Conservation (phyloP, 108 stramenopile genomes). For the Pelagomonas calceolata region DNA sequence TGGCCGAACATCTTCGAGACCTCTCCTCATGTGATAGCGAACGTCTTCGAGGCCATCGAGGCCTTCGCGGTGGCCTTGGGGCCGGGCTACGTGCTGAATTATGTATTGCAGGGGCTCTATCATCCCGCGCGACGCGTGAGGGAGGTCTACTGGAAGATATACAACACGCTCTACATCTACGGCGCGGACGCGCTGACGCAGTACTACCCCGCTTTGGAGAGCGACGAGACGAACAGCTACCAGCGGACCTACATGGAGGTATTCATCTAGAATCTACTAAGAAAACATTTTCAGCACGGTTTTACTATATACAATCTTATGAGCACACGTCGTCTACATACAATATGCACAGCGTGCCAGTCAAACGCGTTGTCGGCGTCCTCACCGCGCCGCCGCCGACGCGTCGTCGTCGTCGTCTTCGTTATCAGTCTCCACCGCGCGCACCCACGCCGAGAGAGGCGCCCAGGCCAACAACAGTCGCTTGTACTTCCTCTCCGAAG, state of each 20-base stretch:
- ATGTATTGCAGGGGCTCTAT: constrained; percentile 88
- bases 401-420: too few species aligned
- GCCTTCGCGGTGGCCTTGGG: constrained; percentile 90
- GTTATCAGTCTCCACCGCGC: too few species aligned
- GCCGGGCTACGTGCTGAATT: constrained; percentile 71
- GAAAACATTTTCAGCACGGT: not conserved
- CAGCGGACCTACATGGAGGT: constrained; percentile 76
- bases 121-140: constrained; percentile 96
- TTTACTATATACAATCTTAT: too few species aligned
- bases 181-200: constrained; percentile 84
- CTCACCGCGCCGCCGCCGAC: too few species aligned
- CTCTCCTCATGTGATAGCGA: constrained; percentile 91
- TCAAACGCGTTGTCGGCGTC: too few species aligned
- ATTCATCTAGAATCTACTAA: constrained; percentile 77
- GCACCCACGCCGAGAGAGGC: too few species aligned
- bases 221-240: constrained; percentile 75
- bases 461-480: too few species aligned
- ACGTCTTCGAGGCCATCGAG: constrained; percentile 94
- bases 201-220: constrained; percentile 73
- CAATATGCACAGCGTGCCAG: too few species aligned
- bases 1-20: constrained; percentile 99
- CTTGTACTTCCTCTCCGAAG: too few species aligned
- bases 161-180: constrained; percentile 95
- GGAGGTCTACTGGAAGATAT: constrained; percentile 96
- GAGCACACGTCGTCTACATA: too few species aligned